phyloP scores from a whole-genome alignment of 345 rosid genomes.

The Streptanthus diversifolius region DNA sequence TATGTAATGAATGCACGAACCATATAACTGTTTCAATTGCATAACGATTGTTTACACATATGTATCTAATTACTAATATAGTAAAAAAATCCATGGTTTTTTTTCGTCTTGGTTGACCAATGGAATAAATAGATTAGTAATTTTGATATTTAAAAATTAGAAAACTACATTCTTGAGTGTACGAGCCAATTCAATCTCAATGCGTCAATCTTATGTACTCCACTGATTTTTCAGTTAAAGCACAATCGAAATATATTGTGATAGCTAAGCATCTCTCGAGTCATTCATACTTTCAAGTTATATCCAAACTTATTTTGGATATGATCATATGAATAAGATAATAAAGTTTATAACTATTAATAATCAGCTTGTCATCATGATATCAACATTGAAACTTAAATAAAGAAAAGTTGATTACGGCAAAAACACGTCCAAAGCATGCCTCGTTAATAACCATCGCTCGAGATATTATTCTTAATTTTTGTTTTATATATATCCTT shows the following conservation, averaged over 20 bases:
- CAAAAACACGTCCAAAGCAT: constrained; percentile 26
- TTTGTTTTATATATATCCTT: neutral
- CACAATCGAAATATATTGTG: neutral
- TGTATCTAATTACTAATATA: neutral
- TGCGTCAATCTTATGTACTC: constrained; percentile 16
- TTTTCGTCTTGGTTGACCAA: neutral
- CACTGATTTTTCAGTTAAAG: constrained; percentile 11
- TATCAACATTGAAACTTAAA: neutral
- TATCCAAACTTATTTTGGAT: neutral
- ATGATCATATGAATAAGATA: neutral
- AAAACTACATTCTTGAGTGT: neutral
- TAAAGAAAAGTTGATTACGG: constrained; percentile 1
- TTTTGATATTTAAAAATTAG: neutral
- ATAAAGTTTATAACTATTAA: neutral
- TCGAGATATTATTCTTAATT: neutral
- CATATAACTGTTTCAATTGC: neutral
- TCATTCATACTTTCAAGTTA: constrained; percentile 9
- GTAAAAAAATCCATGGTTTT: neutral
- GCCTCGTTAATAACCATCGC: neutral
- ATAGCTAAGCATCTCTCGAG: constrained; percentile 15
- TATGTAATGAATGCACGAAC: neutral
- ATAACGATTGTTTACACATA: neutral
- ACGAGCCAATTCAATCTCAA: constrained; percentile 8
- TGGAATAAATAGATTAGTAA: neutral
- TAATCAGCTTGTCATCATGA: neutral